Conservation (phyloP, 176 grass and related monocot genomes). For the Phragmites australis region DNA sequence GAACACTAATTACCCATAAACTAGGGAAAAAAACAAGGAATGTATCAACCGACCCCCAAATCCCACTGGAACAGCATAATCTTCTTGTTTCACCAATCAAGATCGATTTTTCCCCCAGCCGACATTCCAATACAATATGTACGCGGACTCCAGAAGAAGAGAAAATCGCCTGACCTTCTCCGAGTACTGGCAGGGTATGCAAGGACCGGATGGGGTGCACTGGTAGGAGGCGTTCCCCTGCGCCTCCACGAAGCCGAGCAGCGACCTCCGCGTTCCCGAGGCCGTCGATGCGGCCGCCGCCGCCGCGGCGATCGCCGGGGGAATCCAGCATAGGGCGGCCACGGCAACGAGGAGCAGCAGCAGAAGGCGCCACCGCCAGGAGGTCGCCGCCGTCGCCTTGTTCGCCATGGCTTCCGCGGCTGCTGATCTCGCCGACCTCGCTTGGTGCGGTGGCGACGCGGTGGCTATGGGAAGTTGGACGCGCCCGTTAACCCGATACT, state of each 20-base stretch:
- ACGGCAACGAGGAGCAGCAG: constrained; percentile 38
- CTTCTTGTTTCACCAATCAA: constrained; percentile 6
- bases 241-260: constrained; percentile 73
- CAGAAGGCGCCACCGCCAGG: constrained; percentile 52
- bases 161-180: constrained; percentile 60
- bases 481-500: constrained; percentile 36
- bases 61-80: background rate
- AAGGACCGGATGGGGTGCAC: constrained; percentile 77
- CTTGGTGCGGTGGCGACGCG: constrained; percentile 22
- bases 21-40: background rate
- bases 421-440: constrained; percentile 10
- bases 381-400: constrained; percentile 47
- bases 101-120: constrained; percentile 5
- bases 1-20: background rate
- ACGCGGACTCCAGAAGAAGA: background rate
- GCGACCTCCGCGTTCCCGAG: constrained; percentile 45
- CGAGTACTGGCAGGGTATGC: constrained; percentile 81
- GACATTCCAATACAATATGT: background rate
- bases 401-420: constrained; percentile 42
- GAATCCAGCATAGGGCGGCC: constrained; percentile 53
- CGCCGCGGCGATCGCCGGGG: constrained; percentile 52
- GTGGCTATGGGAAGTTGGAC: constrained; percentile 25
- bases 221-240: constrained; percentile 76
- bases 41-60: background rate
- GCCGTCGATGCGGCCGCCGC: constrained; percentile 34